Evolutionary conservation across 2,329 filamentous ascomycete species (phyloP).

Genomic region (Calonectria pseudoreteaudii): DNA sequence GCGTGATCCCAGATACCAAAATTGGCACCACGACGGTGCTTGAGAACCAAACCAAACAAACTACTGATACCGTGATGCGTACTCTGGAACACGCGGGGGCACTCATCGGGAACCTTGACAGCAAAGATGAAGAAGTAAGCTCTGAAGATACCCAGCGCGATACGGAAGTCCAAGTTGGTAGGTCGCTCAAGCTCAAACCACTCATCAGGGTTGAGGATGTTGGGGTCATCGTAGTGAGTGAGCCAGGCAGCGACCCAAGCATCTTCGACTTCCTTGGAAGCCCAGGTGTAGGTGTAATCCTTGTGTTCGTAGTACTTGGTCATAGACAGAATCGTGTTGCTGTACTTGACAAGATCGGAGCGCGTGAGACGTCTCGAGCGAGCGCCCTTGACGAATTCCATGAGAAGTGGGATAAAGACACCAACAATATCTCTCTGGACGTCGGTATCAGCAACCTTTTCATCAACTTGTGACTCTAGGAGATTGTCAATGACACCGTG

Average conservation of each 20-base stretch:
- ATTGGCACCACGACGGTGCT: slow-evolving; percentile 30
- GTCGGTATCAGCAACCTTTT: slow-evolving; percentile 31
- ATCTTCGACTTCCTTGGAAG: slow-evolving; percentile 24
- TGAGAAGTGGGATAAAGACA: slow-evolving; percentile 29
- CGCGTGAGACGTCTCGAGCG: slow-evolving; percentile 28
- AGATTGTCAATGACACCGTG: slow-evolving; percentile 34
- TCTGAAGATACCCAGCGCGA: slow-evolving; percentile 27
- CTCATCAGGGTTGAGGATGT: slow-evolving; percentile 23
- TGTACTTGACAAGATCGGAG: slow-evolving; percentile 31
- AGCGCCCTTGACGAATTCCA: slow-evolving; percentile 34
- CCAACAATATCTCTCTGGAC: slow-evolving; percentile 23
- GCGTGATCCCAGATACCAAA: slow-evolving; percentile 38
- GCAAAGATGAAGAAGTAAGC: slow-evolving; percentile 35
- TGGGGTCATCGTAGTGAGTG: slow-evolving; percentile 26
- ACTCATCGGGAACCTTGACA: slow-evolving; percentile 28
- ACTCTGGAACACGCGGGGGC: slow-evolving; percentile 35
- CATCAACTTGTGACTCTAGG: slow-evolving; percentile 31
- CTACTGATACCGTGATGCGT: slow-evolving; percentile 36
- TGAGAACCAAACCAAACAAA: slow-evolving; percentile 31
- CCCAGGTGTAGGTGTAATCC: slow-evolving; percentile 32
- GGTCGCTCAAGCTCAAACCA: slow-evolving; percentile 35
- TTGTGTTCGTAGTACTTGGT: slow-evolving; percentile 35
- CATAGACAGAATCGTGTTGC: slow-evolving; percentile 32
- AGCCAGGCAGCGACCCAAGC: slow-evolving; percentile 32
- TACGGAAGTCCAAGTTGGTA: slow-evolving; percentile 29